These are phyloP conservation scores for Lagerstroemia speciosa DNA, from an alignment of 345 rosid genomes.

Conservation along the genomic window DNA sequence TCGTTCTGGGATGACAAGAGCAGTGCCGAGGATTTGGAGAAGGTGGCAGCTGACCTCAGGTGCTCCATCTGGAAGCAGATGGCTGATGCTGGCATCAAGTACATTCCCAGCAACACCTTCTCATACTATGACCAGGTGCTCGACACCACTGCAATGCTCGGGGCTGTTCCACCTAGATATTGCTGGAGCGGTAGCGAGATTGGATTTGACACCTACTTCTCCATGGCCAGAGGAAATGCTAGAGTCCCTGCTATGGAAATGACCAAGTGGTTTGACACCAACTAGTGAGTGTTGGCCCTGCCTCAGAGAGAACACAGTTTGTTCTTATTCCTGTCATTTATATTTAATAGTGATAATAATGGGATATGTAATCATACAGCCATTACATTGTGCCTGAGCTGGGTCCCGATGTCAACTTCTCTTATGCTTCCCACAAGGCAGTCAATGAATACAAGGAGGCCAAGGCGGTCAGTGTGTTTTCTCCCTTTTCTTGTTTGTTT, in stretches of 20 bases:
- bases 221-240: conserved; percentile 99
- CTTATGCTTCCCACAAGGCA: conserved; percentile 96
- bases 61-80: conserved; percentile 91
- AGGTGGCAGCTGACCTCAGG: conserved; percentile 83
- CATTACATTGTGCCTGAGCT: conserved; percentile 94
- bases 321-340: not conserved
- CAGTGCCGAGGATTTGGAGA: conserved; percentile 75
- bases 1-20: conserved; percentile 98
- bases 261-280: conserved; percentile 99
- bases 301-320: not conserved
- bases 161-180: conserved; percentile 87
- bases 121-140: conserved; percentile 85
- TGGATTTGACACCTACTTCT: conserved; percentile 71
- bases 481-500: not conserved
- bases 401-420: conserved; percentile 86
- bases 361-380: conserved; percentile 31
- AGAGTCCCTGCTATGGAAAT: conserved; percentile 97
- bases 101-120: conserved; percentile 96
- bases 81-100: conserved; percentile 77
- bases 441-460: conserved; percentile 91
- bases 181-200: conserved; percentile 87
- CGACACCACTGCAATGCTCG: conserved; percentile 91
- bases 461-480: conserved; percentile 51
- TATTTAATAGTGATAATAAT: not conserved
- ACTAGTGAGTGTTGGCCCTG: conserved; percentile 62